Evolutionary conservation across 2,329 filamentous ascomycete genomes (phyloP).

Genomic region (Curvularia sp.): DNA sequence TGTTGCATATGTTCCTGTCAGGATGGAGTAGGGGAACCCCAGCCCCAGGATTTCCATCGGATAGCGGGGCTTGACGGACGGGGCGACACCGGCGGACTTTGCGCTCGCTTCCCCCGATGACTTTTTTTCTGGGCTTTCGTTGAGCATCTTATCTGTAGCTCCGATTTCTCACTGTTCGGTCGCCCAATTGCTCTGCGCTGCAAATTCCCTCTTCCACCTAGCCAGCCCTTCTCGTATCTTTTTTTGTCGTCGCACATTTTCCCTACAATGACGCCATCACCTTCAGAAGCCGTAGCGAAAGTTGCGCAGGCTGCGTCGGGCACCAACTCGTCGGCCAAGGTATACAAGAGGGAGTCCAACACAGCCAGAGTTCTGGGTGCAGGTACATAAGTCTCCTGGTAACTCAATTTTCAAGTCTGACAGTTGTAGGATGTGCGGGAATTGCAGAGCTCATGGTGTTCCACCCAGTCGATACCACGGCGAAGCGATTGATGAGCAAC

Average conservation of each 20-base stretch:
- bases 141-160: conserved; percentile 14
- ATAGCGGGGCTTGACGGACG: conserved; percentile 17
- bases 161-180: conserved; percentile 10
- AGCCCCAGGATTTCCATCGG: neutral
- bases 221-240: neutral
- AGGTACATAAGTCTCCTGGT: conserved; percentile 62
- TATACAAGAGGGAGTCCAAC: conserved; percentile 85
- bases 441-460: conserved; percentile 93
- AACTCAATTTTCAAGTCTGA: conserved; percentile 17
- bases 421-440: conserved; percentile 78
- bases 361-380: conserved; percentile 88
- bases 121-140: conserved; percentile 5
- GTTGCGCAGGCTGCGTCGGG: conserved; percentile 38
- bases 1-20: neutral
- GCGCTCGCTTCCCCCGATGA: conserved; percentile 18
- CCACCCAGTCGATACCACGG: conserved; percentile 84
- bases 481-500: conserved; percentile 99
- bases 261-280: conserved; percentile 38
- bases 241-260: neutral
- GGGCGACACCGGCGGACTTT: conserved; percentile 13
- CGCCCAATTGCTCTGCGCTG: conserved; percentile 23
- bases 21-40: neutral
- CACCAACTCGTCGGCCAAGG: conserved; percentile 58
- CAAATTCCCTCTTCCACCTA: conserved; percentile 12
- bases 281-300: conserved; percentile 40